Percentiles rank a stretch among this genome's conserved stretches.
These are phyloP conservation scores for Psilocybe sp. DNA, from an alignment of 768 basidiomycete genomes.

Conservation along the genomic window DNA sequence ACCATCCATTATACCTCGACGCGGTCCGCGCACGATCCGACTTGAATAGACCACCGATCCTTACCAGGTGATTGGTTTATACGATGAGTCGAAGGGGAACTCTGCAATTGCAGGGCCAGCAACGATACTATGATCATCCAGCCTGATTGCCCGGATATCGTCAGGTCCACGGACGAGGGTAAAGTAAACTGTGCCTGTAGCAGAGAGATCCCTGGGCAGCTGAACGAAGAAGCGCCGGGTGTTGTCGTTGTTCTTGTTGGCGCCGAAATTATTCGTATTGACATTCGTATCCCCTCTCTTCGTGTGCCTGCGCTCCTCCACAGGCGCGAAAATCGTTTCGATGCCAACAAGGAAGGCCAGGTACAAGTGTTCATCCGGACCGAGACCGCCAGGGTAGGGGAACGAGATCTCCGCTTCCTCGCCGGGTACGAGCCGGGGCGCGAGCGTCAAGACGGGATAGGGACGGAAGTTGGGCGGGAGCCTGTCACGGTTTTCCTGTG, in stretches of 20 bases:
- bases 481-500: conserved; percentile 43
- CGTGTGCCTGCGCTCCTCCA: conserved; percentile 18
- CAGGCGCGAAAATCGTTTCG: conserved; percentile 34
- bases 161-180: conserved; percentile 35
- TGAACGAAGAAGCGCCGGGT: conserved; percentile 17
- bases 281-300: neutral
- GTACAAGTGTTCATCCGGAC: conserved; percentile 26
- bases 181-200: conserved; percentile 48
- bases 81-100: conserved; percentile 32
- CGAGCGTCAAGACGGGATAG: conserved; percentile 22
- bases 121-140: conserved; percentile 44
- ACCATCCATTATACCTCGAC: too few species aligned
- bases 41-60: neutral
- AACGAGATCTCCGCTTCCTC: conserved; percentile 19
- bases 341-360: conserved; percentile 51
- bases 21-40: too few species aligned
- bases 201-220: conserved; percentile 37
- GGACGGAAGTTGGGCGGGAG: conserved; percentile 26
- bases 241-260: neutral
- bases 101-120: conserved; percentile 53
- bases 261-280: neutral
- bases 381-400: conserved; percentile 12
- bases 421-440: conserved; percentile 18
- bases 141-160: conserved; percentile 11
- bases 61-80: conserved; percentile 8